A percentile compares a stretch with the other conserved stretches of the same genome.
phyloP scores from a whole-genome alignment of 1,284 basidiomycete species.

The Sparassis latifolia region DNA sequence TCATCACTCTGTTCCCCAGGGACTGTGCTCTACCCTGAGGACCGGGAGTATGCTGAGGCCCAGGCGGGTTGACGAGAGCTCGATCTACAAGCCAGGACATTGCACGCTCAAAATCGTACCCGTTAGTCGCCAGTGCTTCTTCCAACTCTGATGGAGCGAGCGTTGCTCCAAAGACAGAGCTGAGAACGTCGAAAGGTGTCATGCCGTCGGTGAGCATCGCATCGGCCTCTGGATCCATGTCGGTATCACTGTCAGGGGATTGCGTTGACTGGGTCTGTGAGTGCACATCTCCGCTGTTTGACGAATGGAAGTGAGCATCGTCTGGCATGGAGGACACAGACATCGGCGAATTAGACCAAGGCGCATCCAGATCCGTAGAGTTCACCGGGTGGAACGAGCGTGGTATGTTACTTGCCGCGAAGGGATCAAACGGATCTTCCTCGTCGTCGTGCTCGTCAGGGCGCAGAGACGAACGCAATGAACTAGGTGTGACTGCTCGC shows the following conservation, averaged over 20 bases:
- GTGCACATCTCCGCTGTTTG: conserved; percentile 12
- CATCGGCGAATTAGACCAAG: conserved; percentile 48
- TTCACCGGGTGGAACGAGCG: conserved; percentile 57
- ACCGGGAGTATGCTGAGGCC: conserved; percentile 21
- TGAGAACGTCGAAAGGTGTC: conserved; percentile 95
- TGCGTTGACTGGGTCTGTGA: conserved; percentile 7
- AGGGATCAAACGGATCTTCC: conserved; percentile 74
- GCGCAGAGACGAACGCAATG: conserved; percentile 55
- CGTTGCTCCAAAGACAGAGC: conserved; percentile 86
- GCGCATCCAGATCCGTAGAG: conserved; percentile 54
- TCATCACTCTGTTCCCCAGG: conserved; percentile 55
- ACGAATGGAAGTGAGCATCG: conserved; percentile 21
- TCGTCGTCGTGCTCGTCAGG: conserved; percentile 54
- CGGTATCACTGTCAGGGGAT: conserved; percentile 14
- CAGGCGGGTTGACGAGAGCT: conserved; percentile 38
- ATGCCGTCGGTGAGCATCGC: conserved; percentile 79
- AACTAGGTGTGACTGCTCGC: conserved; percentile 45
- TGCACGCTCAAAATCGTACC: conserved; percentile 91
- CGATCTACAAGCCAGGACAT: conserved; percentile 90
- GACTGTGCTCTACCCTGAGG: conserved; percentile 47
- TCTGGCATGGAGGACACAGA: conserved; percentile 44
- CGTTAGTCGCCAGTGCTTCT: conserved; percentile 82
- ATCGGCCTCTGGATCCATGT: conserved; percentile 47
- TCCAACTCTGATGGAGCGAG: conserved; percentile 88
- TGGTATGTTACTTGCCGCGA: conserved; percentile 41